These are phyloP conservation scores for Penicillium sp. DNA, from an alignment of 2,329 filamentous ascomycete species.

Conservation along the genomic window DNA sequence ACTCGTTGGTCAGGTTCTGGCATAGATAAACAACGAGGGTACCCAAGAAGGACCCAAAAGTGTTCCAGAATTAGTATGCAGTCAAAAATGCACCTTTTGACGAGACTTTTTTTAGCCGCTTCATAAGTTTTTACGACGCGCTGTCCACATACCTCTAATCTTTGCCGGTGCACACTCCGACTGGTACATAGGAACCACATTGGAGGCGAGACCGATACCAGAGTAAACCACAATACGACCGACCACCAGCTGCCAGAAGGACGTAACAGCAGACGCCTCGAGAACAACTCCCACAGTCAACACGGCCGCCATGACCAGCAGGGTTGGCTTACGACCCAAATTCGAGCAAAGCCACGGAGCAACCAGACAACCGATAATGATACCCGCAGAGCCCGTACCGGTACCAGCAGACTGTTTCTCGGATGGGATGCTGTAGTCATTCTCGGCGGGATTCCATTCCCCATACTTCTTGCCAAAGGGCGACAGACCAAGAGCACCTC, in stretches of 20 bases:
- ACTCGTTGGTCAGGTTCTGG: slow-evolving; percentile 6
- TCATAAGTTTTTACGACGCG: neutral
- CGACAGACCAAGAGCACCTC: slow-evolving; percentile 18
- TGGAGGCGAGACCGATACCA: slow-evolving; percentile 16
- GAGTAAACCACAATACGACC: slow-evolving; percentile 31
- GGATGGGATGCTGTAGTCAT: slow-evolving; percentile 9
- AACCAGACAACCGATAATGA: neutral
- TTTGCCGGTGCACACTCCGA: slow-evolving; percentile 17
- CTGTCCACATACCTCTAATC: slow-evolving; percentile 8
- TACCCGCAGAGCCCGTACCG: neutral
- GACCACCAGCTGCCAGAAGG: slow-evolving; percentile 32
- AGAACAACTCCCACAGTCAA: slow-evolving; percentile 20
- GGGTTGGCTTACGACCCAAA: neutral
- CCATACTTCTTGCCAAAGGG: slow-evolving; percentile 7
- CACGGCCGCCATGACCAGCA: neutral
- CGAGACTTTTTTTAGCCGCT: neutral
- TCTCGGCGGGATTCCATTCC: slow-evolving; percentile 11
- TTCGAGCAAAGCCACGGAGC: neutral
- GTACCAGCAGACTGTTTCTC: slow-evolving; percentile 10
- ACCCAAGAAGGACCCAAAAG: slow-evolving; percentile 15
- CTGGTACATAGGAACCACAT: slow-evolving; percentile 17
- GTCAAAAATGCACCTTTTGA: slow-evolving; percentile 11
- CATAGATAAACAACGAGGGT: slow-evolving; percentile 15
- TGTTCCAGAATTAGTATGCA: slow-evolving; percentile 20
- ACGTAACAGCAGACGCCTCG: slow-evolving; percentile 14